Conservation (phyloP, 805 yeast genomes). For the Diddensiella transvaalensis region DNA sequence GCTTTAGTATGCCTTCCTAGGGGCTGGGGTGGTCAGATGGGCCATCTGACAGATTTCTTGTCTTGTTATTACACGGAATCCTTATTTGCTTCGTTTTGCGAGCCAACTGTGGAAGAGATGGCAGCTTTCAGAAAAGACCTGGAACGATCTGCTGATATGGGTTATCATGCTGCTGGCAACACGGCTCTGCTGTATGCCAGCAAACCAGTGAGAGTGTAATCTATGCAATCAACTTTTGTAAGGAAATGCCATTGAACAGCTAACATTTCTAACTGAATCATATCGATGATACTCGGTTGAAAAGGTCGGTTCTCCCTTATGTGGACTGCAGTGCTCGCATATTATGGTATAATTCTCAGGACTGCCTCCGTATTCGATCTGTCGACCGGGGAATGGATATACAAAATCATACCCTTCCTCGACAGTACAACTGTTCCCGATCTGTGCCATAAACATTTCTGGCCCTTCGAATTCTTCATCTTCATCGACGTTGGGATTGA, state of each 20-base stretch:
- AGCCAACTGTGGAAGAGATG: constrained; percentile 23
- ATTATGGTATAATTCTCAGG: constrained; percentile 18
- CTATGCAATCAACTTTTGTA: not conserved
- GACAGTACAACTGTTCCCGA: constrained; percentile 20
- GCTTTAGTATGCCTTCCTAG: constrained; percentile 29
- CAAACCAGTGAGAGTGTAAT: constrained; percentile 15
- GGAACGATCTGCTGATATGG: constrained; percentile 5
- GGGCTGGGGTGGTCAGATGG: constrained; percentile 33
- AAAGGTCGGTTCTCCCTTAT: not conserved
- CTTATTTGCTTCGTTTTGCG: constrained; percentile 35
- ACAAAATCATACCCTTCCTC: constrained; percentile 25
- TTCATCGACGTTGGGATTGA: constrained; percentile 7
- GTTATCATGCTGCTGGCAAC: constrained; percentile 16
- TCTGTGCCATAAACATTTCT: constrained; percentile 21
- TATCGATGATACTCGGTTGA: not conserved
- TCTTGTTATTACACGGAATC: constrained; percentile 27
- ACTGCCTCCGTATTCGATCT: constrained; percentile 23
- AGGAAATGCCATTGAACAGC: not conserved
- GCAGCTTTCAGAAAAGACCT: constrained; percentile 12
- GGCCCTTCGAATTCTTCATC: constrained; percentile 18
- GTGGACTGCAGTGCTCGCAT: constrained; percentile 17
- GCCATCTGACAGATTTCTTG: constrained; percentile 31
- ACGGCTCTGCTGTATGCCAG: constrained; percentile 17
- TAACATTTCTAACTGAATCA: not conserved
- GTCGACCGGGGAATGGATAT: constrained; percentile 23